Evolutionary conservation across 2,329 filamentous ascomycete genomes (phyloP).

Genomic region (Phialocephala subalpina): DNA sequence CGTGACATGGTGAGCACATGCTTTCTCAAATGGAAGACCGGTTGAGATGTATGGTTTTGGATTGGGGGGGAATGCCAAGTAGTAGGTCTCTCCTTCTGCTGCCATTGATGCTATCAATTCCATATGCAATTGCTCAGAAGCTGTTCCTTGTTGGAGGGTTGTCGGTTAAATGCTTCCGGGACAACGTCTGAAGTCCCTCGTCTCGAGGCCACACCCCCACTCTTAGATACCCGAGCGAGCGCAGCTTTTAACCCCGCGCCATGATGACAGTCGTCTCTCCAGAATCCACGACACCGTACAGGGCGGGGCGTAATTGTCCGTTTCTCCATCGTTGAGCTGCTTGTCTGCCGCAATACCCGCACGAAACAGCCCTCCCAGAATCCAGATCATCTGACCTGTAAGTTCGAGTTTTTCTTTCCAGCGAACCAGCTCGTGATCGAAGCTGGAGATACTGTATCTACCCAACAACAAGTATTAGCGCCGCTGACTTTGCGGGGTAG

Average conservation of each 20-base stretch:
- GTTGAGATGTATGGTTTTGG: not conserved
- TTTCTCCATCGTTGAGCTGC: not conserved
- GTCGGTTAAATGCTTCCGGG: not conserved
- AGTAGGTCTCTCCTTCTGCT: not conserved
- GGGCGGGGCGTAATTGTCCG: not conserved
- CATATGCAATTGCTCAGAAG: not conserved
- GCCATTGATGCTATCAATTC: not conserved
- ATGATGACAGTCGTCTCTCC: not conserved
- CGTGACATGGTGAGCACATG: constrained; percentile 38
- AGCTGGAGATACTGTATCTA: too few relatives aligned
- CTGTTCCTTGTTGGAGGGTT: not conserved
- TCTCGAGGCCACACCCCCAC: not conserved
- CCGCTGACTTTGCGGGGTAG: too few relatives aligned
- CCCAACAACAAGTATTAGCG: too few relatives aligned
- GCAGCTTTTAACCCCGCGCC: not conserved
- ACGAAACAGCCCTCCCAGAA: not conserved
- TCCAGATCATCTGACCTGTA: not conserved
- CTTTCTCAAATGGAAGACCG: constrained; percentile 17
- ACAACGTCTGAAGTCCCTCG: not conserved
- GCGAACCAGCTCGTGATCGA: too few relatives aligned
- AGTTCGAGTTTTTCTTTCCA: not conserved
- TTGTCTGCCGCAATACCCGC: not conserved
- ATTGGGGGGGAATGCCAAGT: not conserved
- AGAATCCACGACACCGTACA: not conserved
- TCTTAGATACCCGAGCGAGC: not conserved